Evolutionary conservation across 257 asterid genomes (phyloP), one percentile per base, ranked within the genome.

Genomic region (Solanum chilense): DNA sequence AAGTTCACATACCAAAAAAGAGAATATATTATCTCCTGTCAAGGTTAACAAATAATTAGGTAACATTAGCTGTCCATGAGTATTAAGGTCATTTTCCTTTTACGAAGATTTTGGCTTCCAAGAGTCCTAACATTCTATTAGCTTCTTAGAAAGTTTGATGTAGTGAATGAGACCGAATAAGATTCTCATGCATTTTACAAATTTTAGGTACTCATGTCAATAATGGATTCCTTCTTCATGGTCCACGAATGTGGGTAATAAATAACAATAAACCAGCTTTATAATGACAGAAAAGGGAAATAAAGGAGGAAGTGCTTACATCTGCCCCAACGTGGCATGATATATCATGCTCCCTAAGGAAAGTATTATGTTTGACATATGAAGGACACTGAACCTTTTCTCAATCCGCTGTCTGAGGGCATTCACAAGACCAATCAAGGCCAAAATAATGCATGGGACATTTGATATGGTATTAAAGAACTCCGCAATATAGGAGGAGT

Each of bases 371-470:
- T 96, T 96, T 89, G 99, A 96, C 87, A 96, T 77, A 93, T 96
- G 98, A 88, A 96, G 99, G 89, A 95, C 90, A 42, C 97, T 92
- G 88, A 96, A 96, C 91, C 99, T 95, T 91, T 94, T 96, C 93
- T 96, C 99, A 66, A 96, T 94, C 27, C 92, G 93, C 84, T 96
- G 98, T 77, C 95, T 91, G 89, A 96, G 83, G 27, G 99, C 92
- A 91, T 91, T 93, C 86, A 93, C 88, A 82, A 96, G 98, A 86
- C 99, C 98, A 91, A 94, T 86, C 88, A 96, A 88, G 27, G 98
- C 96, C 91, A 96, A 89, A 80, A 96, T 81, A 90, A 96, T 89
- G 93, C 98, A 90, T 2, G 98, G 98, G 76, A 91, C 25, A 92
- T 92, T 96, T 20, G 99, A 96, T 86, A 96, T 27, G 27, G 99